Evolutionary conservation across 306 rosid genomes (phyloP), one percentile per base, ranked within the genome.

Genomic region (Vigna unguiculata): DNA sequence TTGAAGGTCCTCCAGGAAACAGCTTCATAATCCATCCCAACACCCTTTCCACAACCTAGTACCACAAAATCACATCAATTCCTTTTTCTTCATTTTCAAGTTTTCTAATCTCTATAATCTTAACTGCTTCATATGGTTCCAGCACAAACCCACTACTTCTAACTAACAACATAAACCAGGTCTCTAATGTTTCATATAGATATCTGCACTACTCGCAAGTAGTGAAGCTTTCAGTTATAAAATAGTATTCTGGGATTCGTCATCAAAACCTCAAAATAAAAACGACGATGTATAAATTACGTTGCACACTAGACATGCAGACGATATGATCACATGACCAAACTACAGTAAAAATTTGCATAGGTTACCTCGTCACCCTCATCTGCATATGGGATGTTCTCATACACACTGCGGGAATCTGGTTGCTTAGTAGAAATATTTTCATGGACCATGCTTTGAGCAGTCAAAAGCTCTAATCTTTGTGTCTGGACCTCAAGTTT

Each of bases 21-120:
- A 96, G 90, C 87, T 88, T 89, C 99, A 96, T 96, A 74, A 93
- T 92, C 99, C 99, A 96, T 79, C 99, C 99, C 84, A 91, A 84
- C 61, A 92, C 99, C 80, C 98, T 86, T 84, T 96, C 99, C 72
- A 96, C 98, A 74, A 96, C 99, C 99, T 96, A 69, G 67, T 19
- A 81, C 6, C 38, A 43, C 30, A 82, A 59, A 76, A 9, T 81
- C 20, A 79, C 53, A 66, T 76, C 64, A 81, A 21, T 61, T 79
- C 41, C 40, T 22, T 47, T 59, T 54, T 59, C 5, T 58, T 14
- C 2, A 8, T 3, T 38, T 19, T 51, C 36, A 81, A 67, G 71
- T 47, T 68, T 59, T 74, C 36, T 53, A 57, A 65, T 24, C 41
- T 69, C 40, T 34, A 59, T 54, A 46, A 67, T 46, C 30, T 69